Evolutionary conservation across 2,329 filamentous ascomycete species (phyloP).

Genomic region (Xylaria multiplex): DNA sequence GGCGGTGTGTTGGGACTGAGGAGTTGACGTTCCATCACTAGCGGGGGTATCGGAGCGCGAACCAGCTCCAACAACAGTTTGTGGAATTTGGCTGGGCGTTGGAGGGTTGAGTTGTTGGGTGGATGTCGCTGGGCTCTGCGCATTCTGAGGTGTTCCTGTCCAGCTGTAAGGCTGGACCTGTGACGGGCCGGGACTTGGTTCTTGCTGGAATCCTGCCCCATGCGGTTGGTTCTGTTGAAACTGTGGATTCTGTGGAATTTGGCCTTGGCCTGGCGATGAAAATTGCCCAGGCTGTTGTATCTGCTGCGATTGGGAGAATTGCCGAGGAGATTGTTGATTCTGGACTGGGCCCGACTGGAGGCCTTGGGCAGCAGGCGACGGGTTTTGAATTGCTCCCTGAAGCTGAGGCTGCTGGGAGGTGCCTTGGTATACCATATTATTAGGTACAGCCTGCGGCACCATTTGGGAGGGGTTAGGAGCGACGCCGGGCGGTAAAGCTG

Average conservation of each 20-base stretch:
- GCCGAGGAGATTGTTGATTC: conserved; percentile 16
- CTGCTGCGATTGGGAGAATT: conserved; percentile 15
- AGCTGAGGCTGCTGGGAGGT: conserved; percentile 14
- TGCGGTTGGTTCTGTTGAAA: conserved; percentile 15
- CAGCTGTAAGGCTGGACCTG: conserved; percentile 39
- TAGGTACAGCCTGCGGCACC: conserved; percentile 26
- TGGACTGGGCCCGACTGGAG: conserved; percentile 23
- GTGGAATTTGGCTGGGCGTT: conserved; percentile 16
- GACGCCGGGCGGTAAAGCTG: conserved; percentile 28
- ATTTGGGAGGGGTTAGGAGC: conserved; percentile 14
- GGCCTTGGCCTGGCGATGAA: conserved; percentile 14
- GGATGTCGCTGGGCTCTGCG: conserved; percentile 30
- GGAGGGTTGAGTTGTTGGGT: conserved; percentile 15
- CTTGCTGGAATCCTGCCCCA: conserved; percentile 26
- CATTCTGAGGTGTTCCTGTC: conserved; percentile 37
- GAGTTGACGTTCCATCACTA: conserved; percentile 22
- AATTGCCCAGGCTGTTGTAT: conserved; percentile 20
- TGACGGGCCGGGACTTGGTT: conserved; percentile 8
- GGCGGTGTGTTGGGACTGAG: conserved; percentile 19
- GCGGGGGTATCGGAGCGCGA: conserved; percentile 16
- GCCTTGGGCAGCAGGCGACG: conserved; percentile 20
- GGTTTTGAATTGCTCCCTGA: conserved; percentile 6
- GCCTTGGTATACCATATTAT: conserved; percentile 26
- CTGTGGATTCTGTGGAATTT: conserved; percentile 13
- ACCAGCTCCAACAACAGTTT: conserved; percentile 1